Evolutionary conservation across 169 alveolate genomes (phyloP), one percentile per base, ranked within the genome.

Genomic region (Eimeria praecox): DNA sequence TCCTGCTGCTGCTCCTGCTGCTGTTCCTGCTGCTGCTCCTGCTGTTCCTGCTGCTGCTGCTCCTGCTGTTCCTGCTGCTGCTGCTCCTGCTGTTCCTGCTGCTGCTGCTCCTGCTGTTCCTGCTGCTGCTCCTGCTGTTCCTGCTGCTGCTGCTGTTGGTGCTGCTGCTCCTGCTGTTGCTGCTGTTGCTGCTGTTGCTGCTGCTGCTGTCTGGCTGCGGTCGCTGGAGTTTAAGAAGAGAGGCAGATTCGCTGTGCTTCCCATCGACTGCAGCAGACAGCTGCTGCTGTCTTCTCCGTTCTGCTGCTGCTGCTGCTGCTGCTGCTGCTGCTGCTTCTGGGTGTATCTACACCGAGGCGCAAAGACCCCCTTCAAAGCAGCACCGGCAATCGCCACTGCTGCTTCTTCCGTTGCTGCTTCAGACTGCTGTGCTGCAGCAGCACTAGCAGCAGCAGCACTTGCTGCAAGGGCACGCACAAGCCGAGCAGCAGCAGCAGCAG

Each of bases 401-500:
- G 59, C 66, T 56, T 56, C 66, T 16, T 56, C 66, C 10, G 66
- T 56, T 16, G 66, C 66, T 56, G 66, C 24, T 56, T 56, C 66
- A 27, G 66, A 27, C 4, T 5, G 66, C 66, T 2, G 66, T 20
- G 66, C 10, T 14, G 66, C 49, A n/a, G 42, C 62, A 77, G 42
- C 88, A 24, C 33, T 30, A 77, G 88, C 62, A 38, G 62, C 62
- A 42, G 22, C 86, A 75, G 88, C 49, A 42, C 62, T 77, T 77
- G 88, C 88, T 10, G 88, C 88, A 77, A 77, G 42, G 35, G 62
- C 49, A 24, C 88, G 88, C 62, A 77, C 88, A 8, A 77, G 62
- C 16, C 88, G 88, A 35, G 88, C 88, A 24, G 88, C 88, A 24
- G 88, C 88, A 38, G 49, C 88, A 71, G 82, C 82, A 33, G 82